Conservation (phyloP, 2,329 filamentous ascomycete genomes). For the Fusarium coffeatum region DNA sequence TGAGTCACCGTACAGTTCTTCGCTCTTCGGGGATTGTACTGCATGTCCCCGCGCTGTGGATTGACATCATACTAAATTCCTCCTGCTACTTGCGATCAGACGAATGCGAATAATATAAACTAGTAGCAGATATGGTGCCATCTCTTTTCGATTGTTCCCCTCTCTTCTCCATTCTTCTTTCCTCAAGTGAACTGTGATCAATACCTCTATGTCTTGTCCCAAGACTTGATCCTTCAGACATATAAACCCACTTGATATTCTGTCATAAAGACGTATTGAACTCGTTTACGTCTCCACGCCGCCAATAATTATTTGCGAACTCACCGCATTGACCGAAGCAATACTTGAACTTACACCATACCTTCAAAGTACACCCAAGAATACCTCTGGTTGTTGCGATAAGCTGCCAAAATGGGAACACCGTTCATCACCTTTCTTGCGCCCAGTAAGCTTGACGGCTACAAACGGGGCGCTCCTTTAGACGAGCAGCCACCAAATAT, state of each 20-base stretch:
- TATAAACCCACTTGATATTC: neutral
- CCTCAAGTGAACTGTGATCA: neutral
- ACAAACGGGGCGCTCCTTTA: slow-evolving; percentile 55
- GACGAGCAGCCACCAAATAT: slow-evolving; percentile 59
- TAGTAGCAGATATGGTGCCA: neutral
- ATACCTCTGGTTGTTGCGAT: neutral
- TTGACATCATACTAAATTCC: slow-evolving; percentile 37
- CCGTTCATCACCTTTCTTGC: slow-evolving; percentile 62
- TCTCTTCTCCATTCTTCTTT: neutral
- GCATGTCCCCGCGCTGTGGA: slow-evolving; percentile 21
- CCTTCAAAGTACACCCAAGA: neutral
- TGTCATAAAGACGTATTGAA: slow-evolving; percentile 1
- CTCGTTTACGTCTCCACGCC: neutral
- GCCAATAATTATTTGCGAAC: neutral
- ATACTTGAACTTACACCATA: neutral
- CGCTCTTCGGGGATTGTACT: slow-evolving; percentile 4
- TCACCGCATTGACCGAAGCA: neutral
- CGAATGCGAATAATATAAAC: neutral
- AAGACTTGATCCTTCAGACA: neutral
- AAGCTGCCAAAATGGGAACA: slow-evolving; percentile 57
- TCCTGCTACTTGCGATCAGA: neutral
- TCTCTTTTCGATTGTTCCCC: neutral
- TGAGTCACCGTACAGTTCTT: slow-evolving; percentile 13
- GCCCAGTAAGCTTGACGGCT: slow-evolving; percentile 63
- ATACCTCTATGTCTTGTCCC: neutral